Percentiles rank a stretch among this genome's conserved stretches.
Conservation (phyloP, 1,139 yeast genomes). For the Pneumocystis wakefieldiae region DNA sequence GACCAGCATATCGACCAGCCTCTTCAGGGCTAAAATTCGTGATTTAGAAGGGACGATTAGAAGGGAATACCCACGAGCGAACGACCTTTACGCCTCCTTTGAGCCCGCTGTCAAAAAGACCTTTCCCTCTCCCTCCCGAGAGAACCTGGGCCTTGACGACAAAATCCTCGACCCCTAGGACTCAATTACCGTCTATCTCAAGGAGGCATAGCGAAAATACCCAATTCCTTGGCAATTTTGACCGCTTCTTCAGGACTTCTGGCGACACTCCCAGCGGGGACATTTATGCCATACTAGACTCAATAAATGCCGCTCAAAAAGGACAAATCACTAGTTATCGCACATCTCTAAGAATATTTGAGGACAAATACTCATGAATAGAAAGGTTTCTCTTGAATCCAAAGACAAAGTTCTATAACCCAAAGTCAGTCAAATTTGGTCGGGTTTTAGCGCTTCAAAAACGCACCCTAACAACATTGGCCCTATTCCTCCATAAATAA, state of each 20-base stretch:
- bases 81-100: constrained; percentile 94
- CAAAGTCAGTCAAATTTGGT: constrained; percentile 2
- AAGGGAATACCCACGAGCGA: constrained; percentile 28
- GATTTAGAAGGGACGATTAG: background rate
- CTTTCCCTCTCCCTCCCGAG: constrained; percentile 99
- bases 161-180: constrained; percentile 47
- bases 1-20: constrained; percentile 70
- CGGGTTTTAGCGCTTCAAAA: background rate
- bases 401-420: background rate
- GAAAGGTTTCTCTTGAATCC: constrained; percentile 47
- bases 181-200: constrained; percentile 19
- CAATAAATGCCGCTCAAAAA: background rate
- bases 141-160: constrained; percentile 97
- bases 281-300: constrained; percentile 59
- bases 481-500: background rate
- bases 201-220: constrained; percentile 4
- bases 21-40: constrained; percentile 40
- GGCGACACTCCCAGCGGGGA: constrained; percentile 86
- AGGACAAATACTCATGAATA: constrained; percentile 92
- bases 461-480: background rate
- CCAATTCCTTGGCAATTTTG: constrained; percentile 51
- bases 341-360: constrained; percentile 50
- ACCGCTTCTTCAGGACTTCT: constrained; percentile 79
- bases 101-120: constrained; percentile 88
- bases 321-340: background rate